Evolutionary conservation across 2,329 filamentous ascomycete genomes (phyloP), one percentile per base, ranked within the genome.

Genomic region (Purpureocillium takamizusanense): DNA sequence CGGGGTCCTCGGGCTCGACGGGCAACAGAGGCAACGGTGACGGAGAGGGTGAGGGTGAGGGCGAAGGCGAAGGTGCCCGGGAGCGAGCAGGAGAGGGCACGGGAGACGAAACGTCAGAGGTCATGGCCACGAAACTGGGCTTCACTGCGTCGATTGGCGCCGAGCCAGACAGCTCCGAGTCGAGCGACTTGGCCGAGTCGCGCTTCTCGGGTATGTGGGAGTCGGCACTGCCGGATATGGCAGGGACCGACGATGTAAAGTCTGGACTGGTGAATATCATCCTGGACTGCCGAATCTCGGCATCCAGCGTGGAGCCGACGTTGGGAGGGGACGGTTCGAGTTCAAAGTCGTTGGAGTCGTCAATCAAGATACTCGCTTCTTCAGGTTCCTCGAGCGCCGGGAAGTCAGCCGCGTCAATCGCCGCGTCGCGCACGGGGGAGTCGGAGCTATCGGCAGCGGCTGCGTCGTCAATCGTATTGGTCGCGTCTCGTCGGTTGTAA

Each of bases 171-270:
- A 49, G 45, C 13, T 55, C 57, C 2, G 61, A 63, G 21, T 62
- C 66, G 15, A 70, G 47, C 27, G 69, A 64, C 48, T 70, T 73
- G 31, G 60, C 67, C n/a, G 72, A 75, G 45, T 74, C 70, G 36
- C 69, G 67, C 41, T 70, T 71, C 37, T 63, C 58, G 18, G 50
- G 37, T 21, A 50, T 43, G 36, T 53, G 47, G 8, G 47, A 41
- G 13, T 51, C 50, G 32, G 54, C 51, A 36, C 53, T 49, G 23
- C 59, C 53, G 3, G 53, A 51, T n/a, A 63, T 52, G 33, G 62
- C 59, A 10, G 61, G 62, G 4, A 70, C 51, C 12, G 59, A 63
- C 1, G 58, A 54, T 17, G 58, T 61, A 37, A 64, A 65, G 29
- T 57, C 61, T 5, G 59, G 51, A 28, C 55, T 59, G 28, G 51